These are phyloP conservation scores for Termitomyces sp. DNA, from an alignment of 768 basidiomycete species.

Conservation along the genomic window DNA sequence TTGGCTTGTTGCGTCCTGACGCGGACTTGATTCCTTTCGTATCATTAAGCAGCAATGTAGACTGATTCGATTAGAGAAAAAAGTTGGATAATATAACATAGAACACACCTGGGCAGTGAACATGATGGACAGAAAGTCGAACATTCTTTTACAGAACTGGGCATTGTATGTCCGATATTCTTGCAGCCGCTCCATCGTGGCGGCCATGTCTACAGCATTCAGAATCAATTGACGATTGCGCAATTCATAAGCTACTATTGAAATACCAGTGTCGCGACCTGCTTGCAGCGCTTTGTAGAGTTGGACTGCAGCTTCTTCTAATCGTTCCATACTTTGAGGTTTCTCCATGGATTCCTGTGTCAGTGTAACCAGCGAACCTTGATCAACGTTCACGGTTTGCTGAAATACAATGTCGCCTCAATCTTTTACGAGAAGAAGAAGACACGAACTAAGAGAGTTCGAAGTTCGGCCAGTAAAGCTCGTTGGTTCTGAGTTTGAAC, in stretches of 20 bases:
- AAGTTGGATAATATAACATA: background rate
- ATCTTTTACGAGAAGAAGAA: background rate
- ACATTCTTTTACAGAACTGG: conserved; percentile 90
- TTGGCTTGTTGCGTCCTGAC: conserved; percentile 38
- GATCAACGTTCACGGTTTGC: conserved; percentile 95
- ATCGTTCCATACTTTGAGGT: conserved; percentile 60
- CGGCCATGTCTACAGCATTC: conserved; percentile 75
- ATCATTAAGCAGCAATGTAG: conserved; percentile 63
- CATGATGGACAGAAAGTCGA: conserved; percentile 89
- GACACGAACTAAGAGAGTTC: conserved; percentile 63
- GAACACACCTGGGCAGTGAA: conserved; percentile 77
- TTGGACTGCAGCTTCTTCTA: conserved; percentile 81
- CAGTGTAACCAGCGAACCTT: conserved; percentile 65
- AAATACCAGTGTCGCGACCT: conserved; percentile 78
- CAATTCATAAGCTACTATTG: conserved; percentile 1
- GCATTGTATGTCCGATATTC: conserved; percentile 88
- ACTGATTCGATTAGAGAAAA: conserved; percentile 30
- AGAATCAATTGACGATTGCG: conserved; percentile 5
- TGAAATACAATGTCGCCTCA: conserved; percentile 23
- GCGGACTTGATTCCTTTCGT: conserved; percentile 49
- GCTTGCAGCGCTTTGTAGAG: conserved; percentile 95
- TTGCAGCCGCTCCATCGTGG: conserved; percentile 86
- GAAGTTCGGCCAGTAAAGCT: conserved; percentile 75
- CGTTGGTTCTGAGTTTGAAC: conserved; percentile 97
- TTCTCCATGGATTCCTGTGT: conserved; percentile 91